These are phyloP conservation scores for Syzygium syzygioides DNA, from an alignment of 441 rosid species.

Conservation along the genomic window DNA sequence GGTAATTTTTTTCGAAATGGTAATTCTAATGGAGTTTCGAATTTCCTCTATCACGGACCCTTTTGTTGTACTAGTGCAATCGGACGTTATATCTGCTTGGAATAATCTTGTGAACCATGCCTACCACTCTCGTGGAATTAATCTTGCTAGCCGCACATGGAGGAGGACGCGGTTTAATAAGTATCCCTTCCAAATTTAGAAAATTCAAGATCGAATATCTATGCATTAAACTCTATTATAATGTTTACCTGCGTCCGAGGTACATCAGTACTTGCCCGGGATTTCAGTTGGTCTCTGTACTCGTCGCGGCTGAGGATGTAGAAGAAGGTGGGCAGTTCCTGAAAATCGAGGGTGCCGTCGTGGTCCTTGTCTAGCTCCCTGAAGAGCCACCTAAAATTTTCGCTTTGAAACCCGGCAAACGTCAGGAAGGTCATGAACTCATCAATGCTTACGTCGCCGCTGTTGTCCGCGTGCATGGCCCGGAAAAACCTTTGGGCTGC, in stretches of 20 bases:
- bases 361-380: background rate
- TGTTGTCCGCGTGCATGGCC: accelerated
- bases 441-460: accelerated
- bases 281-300: background rate
- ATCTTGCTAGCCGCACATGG: background rate
- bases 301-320: background rate
- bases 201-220: background rate
- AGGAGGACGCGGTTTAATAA: background rate
- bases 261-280: accelerated
- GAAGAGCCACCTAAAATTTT: background rate
- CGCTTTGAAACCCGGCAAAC: background rate
- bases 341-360: background rate
- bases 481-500: background rate
- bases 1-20: background rate
- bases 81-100: background rate
- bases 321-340: background rate
- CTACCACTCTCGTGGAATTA: background rate
- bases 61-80: background rate
- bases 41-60: background rate
- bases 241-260: background rate
- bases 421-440: background rate
- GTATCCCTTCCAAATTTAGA: background rate
- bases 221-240: background rate
- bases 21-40: background rate
- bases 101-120: background rate